Evolutionary conservation across 352 stramenopile species (phyloP).

Genomic region (Pythium biforme): DNA sequence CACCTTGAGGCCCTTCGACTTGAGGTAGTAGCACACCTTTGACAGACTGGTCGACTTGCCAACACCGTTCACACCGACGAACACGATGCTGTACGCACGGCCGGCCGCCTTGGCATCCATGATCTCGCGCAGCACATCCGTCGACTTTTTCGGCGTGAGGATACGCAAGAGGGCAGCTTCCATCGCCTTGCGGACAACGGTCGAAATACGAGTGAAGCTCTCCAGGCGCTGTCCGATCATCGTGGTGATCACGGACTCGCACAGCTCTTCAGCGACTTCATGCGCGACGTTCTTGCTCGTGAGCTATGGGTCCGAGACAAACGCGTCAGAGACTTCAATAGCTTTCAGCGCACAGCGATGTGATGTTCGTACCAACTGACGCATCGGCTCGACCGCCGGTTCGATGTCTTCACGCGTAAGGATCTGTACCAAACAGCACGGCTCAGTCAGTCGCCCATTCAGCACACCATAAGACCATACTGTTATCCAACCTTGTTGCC

Average conservation of each 20-base stretch:
- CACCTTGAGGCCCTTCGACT: slow-evolving; percentile 95
- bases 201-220: slow-evolving; percentile 90
- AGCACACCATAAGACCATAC: too few species aligned
- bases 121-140: slow-evolving; percentile 95
- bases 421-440: slow-evolving; percentile 35
- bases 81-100: slow-evolving; percentile 97
- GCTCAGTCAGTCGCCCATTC: too few species aligned
- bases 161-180: slow-evolving; percentile 94
- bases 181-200: slow-evolving; percentile 94
- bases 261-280: slow-evolving; percentile 95
- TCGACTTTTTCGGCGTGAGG: slow-evolving; percentile 94
- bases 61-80: slow-evolving; percentile 98
- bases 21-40: slow-evolving; percentile 99
- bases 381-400: slow-evolving; percentile 91
- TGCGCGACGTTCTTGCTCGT: slow-evolving; percentile 97
- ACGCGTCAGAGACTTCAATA: too few species aligned
- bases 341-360: too few species aligned
- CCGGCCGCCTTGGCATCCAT: slow-evolving; percentile 80
- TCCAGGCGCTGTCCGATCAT: slow-evolving; percentile 95
- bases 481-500: slow-evolving; percentile 68
- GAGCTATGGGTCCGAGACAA: slow-evolving; percentile 46
- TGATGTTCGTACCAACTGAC: slow-evolving; percentile 74
- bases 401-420: slow-evolving; percentile 93
- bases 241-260: slow-evolving; percentile 91
- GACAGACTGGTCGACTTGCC: slow-evolving; percentile 98